Percentiles rank a stretch among this genome's conserved stretches.
Conservation (phyloP, 495 filamentous ascomycete genomes). For the Neurospora sp. region DNA sequence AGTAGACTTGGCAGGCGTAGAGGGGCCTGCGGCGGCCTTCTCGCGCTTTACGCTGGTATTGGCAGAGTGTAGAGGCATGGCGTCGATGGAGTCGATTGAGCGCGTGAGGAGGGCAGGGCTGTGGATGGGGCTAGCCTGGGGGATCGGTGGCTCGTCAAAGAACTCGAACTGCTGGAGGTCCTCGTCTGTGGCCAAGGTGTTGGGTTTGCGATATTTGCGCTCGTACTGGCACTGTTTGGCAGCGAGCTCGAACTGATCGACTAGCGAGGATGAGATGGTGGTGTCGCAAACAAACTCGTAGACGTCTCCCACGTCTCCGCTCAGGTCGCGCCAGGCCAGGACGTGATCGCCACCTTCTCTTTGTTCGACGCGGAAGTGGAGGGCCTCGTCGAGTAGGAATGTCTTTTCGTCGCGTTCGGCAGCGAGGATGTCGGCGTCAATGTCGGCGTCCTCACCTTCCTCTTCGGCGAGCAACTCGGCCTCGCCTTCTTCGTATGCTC, state of each 20-base stretch:
- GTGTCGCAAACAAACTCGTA: conserved; percentile 94
- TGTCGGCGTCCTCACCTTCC: conserved; percentile 65
- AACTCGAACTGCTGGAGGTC: conserved; percentile 78
- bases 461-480: conserved; percentile 80
- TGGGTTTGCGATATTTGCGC: conserved; percentile 72
- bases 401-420: conserved; percentile 91
- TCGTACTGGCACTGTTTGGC: conserved; percentile 95
- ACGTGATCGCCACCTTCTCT: conserved; percentile 70
- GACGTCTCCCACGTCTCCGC: conserved; percentile 84
- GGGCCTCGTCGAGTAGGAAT: conserved; percentile 81
- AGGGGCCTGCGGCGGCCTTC: conserved; percentile 11
- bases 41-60: conserved; percentile 26
- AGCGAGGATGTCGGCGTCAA: conserved; percentile 52
- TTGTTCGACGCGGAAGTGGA: conserved; percentile 79
- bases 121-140: conserved; percentile 66
- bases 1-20: conserved; percentile 6
- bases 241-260: conserved; percentile 70
- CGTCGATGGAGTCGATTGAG: conserved; percentile 37
- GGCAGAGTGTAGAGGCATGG: conserved; percentile 31
- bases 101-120: conserved; percentile 46
- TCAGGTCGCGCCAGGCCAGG: conserved; percentile 89
- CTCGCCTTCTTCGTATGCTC: conserved; percentile 95
- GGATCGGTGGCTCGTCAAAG: conserved; percentile 66
- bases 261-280: conserved; percentile 55
- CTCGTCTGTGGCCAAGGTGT: conserved; percentile 68